These are phyloP conservation scores for Favolaschia claudopus DNA, from an alignment of 768 basidiomycete species.

Conservation along the genomic window DNA sequence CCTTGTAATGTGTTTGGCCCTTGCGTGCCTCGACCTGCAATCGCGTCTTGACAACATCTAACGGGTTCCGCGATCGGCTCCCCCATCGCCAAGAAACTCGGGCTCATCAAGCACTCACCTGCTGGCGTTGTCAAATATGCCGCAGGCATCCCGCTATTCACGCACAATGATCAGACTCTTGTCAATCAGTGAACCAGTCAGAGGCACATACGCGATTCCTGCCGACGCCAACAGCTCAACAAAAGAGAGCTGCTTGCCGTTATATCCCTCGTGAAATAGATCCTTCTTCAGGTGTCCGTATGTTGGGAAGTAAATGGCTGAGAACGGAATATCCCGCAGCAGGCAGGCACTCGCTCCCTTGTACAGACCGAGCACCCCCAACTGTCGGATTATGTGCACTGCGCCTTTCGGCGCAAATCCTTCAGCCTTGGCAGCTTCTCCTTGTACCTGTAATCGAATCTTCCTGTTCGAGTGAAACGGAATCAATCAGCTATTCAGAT, in stretches of 20 bases:
- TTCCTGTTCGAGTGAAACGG: slow-evolving; percentile 61
- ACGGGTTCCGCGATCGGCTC: slow-evolving; percentile 15
- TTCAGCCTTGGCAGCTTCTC: slow-evolving; percentile 89
- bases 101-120: too few species aligned
- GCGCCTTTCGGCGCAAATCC: slow-evolving; percentile 87
- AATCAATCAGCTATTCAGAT: slow-evolving; percentile 2
- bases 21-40: slow-evolving; percentile 92
- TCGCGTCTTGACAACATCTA: slow-evolving; percentile 97
- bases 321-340: slow-evolving; percentile 96
- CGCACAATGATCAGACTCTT: slow-evolving; percentile 35
- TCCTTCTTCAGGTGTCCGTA: slow-evolving; percentile 94
- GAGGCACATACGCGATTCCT: slow-evolving; percentile 78
- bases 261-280: slow-evolving; percentile 93
- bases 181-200: slow-evolving; percentile 23
- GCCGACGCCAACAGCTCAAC: slow-evolving; percentile 87
- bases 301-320: slow-evolving; percentile 89
- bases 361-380: slow-evolving; percentile 93
- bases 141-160: slow-evolving; percentile 92
- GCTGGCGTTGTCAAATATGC: slow-evolving; percentile 93
- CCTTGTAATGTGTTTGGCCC: slow-evolving; percentile 92
- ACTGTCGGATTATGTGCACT: slow-evolving; percentile 88
- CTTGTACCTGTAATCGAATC: slow-evolving; percentile 95
- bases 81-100: too few species aligned
- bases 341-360: slow-evolving; percentile 93
- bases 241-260: slow-evolving; percentile 92